Evolutionary conservation across 228 moss, liverwort and hornwort genomes (phyloP).

Genomic region (Sphagnum magellanicum): DNA sequence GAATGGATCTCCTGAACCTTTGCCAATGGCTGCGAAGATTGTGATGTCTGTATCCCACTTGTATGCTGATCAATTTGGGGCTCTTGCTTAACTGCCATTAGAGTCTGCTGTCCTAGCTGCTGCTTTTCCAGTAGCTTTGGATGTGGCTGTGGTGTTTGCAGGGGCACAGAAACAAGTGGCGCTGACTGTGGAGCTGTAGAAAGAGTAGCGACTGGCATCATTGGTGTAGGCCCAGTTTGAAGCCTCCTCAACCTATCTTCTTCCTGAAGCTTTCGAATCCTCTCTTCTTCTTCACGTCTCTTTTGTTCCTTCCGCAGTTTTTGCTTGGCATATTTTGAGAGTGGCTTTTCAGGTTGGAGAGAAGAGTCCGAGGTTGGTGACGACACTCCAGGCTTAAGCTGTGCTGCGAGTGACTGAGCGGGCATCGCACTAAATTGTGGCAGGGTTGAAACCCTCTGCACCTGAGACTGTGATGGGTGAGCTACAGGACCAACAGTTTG

Average conservation of each 20-base stretch:
- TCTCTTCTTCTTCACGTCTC: slow-evolving; percentile 84
- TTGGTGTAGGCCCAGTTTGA: slow-evolving; percentile 19
- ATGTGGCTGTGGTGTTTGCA: slow-evolving; percentile 41
- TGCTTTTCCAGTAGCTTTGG: slow-evolving; percentile 47
- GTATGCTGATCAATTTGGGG: slow-evolving; percentile 44
- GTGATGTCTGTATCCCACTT: slow-evolving; percentile 49
- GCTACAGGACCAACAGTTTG: slow-evolving; percentile 36
- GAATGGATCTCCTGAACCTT: slow-evolving; percentile 25
- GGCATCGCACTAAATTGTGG: slow-evolving; percentile 27
- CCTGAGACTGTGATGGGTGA: slow-evolving; percentile 41
- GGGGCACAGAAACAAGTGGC: slow-evolving; percentile 31
- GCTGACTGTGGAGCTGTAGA: slow-evolving; percentile 54
- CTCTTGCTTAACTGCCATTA: slow-evolving; percentile 65
- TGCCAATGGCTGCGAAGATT: slow-evolving; percentile 19
- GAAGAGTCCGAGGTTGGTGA: slow-evolving; percentile 27
- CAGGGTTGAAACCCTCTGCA: slow-evolving; percentile 38
- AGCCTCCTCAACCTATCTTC: slow-evolving; percentile 65
- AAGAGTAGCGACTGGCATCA: slow-evolving; percentile 15
- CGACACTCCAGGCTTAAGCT: slow-evolving; percentile 40
- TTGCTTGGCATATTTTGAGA: slow-evolving; percentile 67
- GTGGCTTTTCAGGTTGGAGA: slow-evolving; percentile 55
- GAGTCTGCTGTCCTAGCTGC: slow-evolving; percentile 28
- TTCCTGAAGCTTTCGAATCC: slow-evolving; percentile 45
- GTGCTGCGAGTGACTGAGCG: slow-evolving; percentile 26
- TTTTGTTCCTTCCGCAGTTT: slow-evolving; percentile 78